These are phyloP conservation scores for Wickerhamiella slavikovae DNA, from an alignment of 805 yeast genomes.

Conservation along the genomic window DNA sequence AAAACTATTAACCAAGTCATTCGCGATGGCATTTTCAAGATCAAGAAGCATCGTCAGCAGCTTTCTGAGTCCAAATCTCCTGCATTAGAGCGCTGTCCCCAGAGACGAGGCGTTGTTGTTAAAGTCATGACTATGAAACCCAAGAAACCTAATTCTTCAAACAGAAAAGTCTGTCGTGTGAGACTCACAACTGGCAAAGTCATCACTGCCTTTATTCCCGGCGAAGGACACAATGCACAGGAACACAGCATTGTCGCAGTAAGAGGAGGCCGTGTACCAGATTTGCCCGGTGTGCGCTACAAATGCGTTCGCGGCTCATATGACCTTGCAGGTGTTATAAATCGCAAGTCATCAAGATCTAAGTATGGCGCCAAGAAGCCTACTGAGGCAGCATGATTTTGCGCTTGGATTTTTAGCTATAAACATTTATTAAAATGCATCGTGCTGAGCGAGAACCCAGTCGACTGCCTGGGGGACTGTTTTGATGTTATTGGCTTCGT, in stretches of 20 bases:
- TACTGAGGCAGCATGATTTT: constrained; percentile 9
- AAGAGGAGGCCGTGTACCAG: constrained; percentile 97
- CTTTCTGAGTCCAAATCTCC: constrained; percentile 42
- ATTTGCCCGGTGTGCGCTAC: constrained; percentile 95
- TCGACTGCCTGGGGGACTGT: constrained; percentile 84
- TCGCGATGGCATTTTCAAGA: constrained; percentile 16
- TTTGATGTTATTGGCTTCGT: constrained; percentile 77
- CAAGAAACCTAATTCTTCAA: constrained; percentile 96
- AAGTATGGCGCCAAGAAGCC: constrained; percentile 74
- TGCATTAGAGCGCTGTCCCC: constrained; percentile 64
- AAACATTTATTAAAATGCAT: constrained; percentile 8
- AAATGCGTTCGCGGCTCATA: constrained; percentile 82
- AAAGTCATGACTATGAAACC: constrained; percentile 93
- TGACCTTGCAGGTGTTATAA: constrained; percentile 89
- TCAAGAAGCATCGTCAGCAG: constrained; percentile 14
- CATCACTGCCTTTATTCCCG: constrained; percentile 86
- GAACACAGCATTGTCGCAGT: constrained; percentile 92
- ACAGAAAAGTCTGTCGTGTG: constrained; percentile 91
- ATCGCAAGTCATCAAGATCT: constrained; percentile 72
- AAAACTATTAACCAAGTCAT: constrained; percentile 18
- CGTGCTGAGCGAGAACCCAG: constrained; percentile 41
- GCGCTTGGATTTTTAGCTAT: neutral
- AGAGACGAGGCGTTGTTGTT: constrained; percentile 79
- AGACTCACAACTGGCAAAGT: constrained; percentile 77
- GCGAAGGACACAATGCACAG: constrained; percentile 95